A percentile compares a stretch with the other conserved stretches of the same genome.
Conservation (phyloP, 23 red algal genomes). For the Chondrus crispus region DNA sequence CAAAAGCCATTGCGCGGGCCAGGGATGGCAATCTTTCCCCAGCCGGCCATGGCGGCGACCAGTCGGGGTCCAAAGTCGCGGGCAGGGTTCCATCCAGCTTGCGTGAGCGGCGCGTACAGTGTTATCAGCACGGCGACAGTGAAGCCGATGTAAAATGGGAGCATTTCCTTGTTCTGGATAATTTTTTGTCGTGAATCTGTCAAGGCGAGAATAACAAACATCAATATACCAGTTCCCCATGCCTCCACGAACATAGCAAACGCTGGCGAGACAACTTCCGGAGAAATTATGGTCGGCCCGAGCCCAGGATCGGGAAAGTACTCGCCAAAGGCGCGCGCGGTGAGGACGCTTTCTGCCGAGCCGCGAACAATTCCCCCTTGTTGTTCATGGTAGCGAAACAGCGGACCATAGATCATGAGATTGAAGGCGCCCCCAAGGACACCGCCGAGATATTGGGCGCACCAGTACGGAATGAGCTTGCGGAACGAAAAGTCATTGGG, state of each 20-base stretch:
- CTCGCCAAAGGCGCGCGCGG: constrained; percentile 55
- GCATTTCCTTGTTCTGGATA: constrained; percentile 57
- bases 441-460: constrained; percentile 59
- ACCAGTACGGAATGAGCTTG: constrained; percentile 71
- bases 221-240: constrained; percentile 68
- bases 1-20: constrained; percentile 75
- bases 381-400: constrained; percentile 20
- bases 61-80: constrained; percentile 83
- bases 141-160: constrained; percentile 82
- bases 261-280: background rate
- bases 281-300: background rate
- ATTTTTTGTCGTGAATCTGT: constrained; percentile 50
- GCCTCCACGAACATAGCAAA: constrained; percentile 66
- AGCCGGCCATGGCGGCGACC: constrained; percentile 63
- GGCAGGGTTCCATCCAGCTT: constrained; percentile 76
- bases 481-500: constrained; percentile 48
- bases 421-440: constrained; percentile 73
- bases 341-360: constrained; percentile 3
- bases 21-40: constrained; percentile 65
- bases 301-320: constrained; percentile 62
- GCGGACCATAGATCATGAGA: constrained; percentile 17
- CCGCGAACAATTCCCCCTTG: constrained; percentile 10
- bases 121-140: constrained; percentile 60
- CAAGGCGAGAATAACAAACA: constrained; percentile 78
- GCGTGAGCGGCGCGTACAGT: constrained; percentile 62